Evolutionary conservation across 768 basidiomycete species (phyloP).

Genomic region (Suillus subalutaceus): DNA sequence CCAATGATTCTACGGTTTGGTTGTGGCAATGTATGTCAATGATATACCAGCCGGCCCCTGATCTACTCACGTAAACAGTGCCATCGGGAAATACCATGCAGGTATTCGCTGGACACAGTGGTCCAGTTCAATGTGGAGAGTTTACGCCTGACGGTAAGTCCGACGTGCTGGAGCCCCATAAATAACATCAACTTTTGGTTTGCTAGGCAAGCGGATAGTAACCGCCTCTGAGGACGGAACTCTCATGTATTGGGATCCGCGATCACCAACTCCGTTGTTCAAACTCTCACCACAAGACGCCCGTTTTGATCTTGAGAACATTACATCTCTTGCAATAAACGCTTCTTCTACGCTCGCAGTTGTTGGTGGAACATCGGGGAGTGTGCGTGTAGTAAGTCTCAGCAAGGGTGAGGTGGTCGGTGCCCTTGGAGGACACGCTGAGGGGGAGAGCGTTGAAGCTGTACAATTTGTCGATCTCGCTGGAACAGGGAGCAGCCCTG

Average conservation of each 20-base stretch:
- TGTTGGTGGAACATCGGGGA: conserved; percentile 84
- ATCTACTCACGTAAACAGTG: conserved; percentile 49
- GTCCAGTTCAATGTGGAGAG: conserved; percentile 81
- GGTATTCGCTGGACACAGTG: conserved; percentile 90
- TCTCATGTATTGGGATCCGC: conserved; percentile 91
- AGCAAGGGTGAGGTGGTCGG: conserved; percentile 83
- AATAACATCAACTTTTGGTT: conserved; percentile 10
- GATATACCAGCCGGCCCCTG: conserved; percentile 8
- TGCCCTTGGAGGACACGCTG: conserved; percentile 79
- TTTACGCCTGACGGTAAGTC: conserved; percentile 86
- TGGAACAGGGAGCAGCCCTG: conserved; percentile 53
- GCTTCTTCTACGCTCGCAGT: conserved; percentile 87
- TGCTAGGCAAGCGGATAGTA: conserved; percentile 80
- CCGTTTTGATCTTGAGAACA: conserved; percentile 79
- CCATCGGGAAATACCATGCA: conserved; percentile 96
- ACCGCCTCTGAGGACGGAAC: conserved; percentile 83
- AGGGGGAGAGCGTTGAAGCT: conserved; percentile 88
- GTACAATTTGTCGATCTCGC: conserved; percentile 82
- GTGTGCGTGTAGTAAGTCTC: conserved; percentile 85
- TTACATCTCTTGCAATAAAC: conserved; percentile 87
- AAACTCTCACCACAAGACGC: conserved; percentile 74
- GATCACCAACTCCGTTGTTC: conserved; percentile 74
- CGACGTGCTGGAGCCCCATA: not conserved
- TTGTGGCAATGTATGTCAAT: conserved; percentile 87
- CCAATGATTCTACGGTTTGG: conserved; percentile 94